These are phyloP conservation scores for Penicillium sp. DNA, from an alignment of 2,329 filamentous ascomycete genomes.

Conservation along the genomic window DNA sequence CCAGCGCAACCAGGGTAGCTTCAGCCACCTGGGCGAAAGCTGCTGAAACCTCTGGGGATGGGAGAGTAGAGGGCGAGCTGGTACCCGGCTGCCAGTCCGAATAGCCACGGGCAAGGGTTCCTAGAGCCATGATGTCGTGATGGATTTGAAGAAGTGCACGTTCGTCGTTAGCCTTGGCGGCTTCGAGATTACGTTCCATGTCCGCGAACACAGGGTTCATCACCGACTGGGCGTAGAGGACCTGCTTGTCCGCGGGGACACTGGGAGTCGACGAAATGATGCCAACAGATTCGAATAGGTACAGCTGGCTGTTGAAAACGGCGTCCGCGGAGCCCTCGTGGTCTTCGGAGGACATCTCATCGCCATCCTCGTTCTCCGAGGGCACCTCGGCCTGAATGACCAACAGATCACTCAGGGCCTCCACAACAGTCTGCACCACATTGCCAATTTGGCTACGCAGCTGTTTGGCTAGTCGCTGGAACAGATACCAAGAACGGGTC, in stretches of 20 bases:
- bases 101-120: constrained; percentile 86
- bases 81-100: constrained; percentile 76
- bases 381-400: constrained; percentile 87
- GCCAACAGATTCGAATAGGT: constrained; percentile 90
- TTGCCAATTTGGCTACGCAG: constrained; percentile 79
- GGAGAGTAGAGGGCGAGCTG: constrained; percentile 48
- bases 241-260: constrained; percentile 79
- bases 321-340: constrained; percentile 86
- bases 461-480: constrained; percentile 87
- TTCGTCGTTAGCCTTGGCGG: constrained; percentile 75
- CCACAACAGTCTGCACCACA: constrained; percentile 85
- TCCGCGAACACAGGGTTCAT: constrained; percentile 88
- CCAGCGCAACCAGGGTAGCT: constrained; percentile 81
- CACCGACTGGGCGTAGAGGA: constrained; percentile 78
- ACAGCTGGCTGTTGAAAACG: constrained; percentile 84
- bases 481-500: constrained; percentile 93
- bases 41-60: constrained; percentile 67
- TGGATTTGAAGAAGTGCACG: constrained; percentile 85
- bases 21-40: constrained; percentile 86
- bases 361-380: constrained; percentile 68
- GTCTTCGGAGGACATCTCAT: constrained; percentile 94
- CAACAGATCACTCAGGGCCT: constrained; percentile 81
- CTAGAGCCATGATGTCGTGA: constrained; percentile 93
- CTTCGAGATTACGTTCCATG: constrained; percentile 72
- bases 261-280: constrained; percentile 79